Conservation (phyloP, 2,329 filamentous ascomycete species). For the Tolypocladium amazonense region DNA sequence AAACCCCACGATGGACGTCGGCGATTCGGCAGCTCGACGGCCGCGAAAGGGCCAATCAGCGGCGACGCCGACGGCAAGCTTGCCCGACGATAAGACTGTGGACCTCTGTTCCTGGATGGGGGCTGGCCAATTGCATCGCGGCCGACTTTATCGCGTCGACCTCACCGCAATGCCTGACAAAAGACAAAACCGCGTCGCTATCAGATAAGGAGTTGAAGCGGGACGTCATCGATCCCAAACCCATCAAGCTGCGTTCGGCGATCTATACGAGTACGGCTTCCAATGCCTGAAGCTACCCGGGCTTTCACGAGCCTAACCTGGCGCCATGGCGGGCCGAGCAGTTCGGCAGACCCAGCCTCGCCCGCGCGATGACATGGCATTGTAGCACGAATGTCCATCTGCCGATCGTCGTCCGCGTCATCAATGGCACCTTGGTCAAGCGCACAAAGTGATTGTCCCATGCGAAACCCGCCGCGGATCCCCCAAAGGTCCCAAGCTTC, state of each 20-base stretch:
- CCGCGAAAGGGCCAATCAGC: not conserved
- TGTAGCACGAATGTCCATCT: not conserved
- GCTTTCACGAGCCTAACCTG: not conserved
- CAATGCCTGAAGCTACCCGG: not conserved
- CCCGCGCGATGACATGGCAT: not conserved
- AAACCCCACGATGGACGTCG: not conserved
- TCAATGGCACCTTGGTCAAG: not conserved
- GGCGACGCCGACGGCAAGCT: not conserved
- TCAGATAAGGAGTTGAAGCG: not conserved
- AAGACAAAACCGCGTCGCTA: not conserved
- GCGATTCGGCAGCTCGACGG: not conserved
- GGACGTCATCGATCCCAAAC: not conserved
- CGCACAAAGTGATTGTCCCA: not conserved
- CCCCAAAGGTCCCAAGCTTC: not conserved
- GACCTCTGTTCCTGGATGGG: not conserved
- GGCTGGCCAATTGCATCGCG: not conserved
- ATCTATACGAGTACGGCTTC: not conserved
- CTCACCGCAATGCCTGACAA: not conserved
- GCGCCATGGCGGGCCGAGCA: not conserved
- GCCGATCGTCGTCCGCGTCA: not conserved
- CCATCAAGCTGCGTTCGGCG: not conserved
- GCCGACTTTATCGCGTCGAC: not conserved
- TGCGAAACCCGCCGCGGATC: not conserved
- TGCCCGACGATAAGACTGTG: not conserved
- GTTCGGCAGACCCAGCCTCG: not conserved